Conservation (phyloP, 805 yeast genomes). For the Wilhelminamyces savonicus region DNA sequence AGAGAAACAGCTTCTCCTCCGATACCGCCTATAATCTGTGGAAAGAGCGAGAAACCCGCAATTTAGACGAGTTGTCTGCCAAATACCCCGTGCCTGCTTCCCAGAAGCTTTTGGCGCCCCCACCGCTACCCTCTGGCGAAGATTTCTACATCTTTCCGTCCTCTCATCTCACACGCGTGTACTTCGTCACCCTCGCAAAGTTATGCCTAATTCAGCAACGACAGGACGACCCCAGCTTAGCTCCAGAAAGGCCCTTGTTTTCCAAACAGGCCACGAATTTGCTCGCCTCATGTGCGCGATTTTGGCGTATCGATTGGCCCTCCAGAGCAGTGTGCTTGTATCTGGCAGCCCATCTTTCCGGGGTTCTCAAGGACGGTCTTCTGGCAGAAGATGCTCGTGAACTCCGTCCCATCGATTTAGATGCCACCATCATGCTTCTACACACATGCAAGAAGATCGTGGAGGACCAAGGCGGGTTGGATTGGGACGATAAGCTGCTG, state of each 20-base stretch:
- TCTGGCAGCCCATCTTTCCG: conserved; percentile 39
- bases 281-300: conserved; percentile 37
- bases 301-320: conserved; percentile 54
- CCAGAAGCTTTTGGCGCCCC: conserved; percentile 22
- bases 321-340: conserved; percentile 45
- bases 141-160: conserved; percentile 33
- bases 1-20: conserved; percentile 17
- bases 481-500: conserved; percentile 22
- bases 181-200: conserved; percentile 33
- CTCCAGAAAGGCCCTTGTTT: conserved; percentile 16
- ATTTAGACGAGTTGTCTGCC: conserved; percentile 15
- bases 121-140: conserved; percentile 27
- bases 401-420: conserved; percentile 25
- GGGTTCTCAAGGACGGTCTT: conserved; percentile 23
- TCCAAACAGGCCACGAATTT: conserved; percentile 39
- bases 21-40: conserved; percentile 21
- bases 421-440: conserved; percentile 18
- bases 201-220: conserved; percentile 39
- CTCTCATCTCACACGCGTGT: conserved; percentile 27
- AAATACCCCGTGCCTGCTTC: conserved; percentile 30
- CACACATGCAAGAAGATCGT: conserved; percentile 22
- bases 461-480: conserved; percentile 22
- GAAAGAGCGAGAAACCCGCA: conserved; percentile 22
- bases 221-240: conserved; percentile 3
- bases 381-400: conserved; percentile 12